phyloP scores from a whole-genome alignment of 257 asterid species.

The Buddleja alternifolia region DNA sequence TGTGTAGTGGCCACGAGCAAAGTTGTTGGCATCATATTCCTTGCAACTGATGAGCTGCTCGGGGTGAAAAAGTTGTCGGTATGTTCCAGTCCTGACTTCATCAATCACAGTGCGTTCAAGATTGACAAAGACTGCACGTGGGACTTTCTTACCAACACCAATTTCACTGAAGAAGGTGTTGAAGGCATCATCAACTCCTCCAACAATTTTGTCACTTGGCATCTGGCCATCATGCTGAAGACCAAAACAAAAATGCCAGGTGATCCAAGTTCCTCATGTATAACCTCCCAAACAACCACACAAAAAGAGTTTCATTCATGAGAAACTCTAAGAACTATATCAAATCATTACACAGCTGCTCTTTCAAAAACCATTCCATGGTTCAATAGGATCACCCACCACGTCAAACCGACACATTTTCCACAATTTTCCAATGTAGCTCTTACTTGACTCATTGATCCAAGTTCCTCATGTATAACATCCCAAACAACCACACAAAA shows the following conservation, averaged over 20 bases:
- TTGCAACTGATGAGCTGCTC: slow-evolving; percentile 48
- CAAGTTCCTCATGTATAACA: no score
- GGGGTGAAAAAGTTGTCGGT: slow-evolving; percentile 46
- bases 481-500: no score
- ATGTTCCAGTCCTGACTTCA: slow-evolving; percentile 46
- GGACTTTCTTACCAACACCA: slow-evolving; percentile 49
- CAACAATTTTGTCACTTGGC: slow-evolving; percentile 45
- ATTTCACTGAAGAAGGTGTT: slow-evolving; percentile 52
- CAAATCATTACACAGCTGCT: neutral
- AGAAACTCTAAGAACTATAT: no score
- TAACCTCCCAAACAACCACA: no score
- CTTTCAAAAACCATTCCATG: no score
- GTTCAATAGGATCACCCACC: neutral
- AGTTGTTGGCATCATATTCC: slow-evolving; percentile 51
- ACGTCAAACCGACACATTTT: no score
- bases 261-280: no score
- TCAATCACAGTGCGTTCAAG: slow-evolving; percentile 50
- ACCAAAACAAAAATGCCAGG: neutral
- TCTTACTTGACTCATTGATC: no score
- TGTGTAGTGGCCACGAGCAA: slow-evolving; percentile 52
- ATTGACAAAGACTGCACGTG: slow-evolving; percentile 50
- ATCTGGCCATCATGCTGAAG: slow-evolving; percentile 48
- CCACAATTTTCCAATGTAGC: neutral
- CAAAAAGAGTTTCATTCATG: no score
- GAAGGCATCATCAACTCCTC: slow-evolving; percentile 51